phyloP scores from a whole-genome alignment of 2,329 filamentous ascomycete species.

The Cordyceps javanica region DNA sequence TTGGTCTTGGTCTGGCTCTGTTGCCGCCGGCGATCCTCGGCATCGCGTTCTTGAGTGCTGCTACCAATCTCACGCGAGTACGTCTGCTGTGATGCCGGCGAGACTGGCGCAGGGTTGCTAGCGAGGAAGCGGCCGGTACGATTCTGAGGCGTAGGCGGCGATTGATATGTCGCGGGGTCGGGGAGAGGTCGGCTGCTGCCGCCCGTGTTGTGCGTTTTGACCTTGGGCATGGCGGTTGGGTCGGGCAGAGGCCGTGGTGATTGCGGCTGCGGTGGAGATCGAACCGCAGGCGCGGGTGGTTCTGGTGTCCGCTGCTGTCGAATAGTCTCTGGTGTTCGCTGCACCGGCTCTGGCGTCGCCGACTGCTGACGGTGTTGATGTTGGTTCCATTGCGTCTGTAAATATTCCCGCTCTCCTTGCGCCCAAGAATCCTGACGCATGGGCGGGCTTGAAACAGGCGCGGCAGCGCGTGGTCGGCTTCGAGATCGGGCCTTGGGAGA shows the following conservation, averaged over 20 bases:
- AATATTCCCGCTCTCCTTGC: conserved; percentile 56
- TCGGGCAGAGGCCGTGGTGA: conserved; percentile 39
- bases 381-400: conserved; percentile 48
- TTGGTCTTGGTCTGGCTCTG: conserved; percentile 56
- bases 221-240: conserved; percentile 25
- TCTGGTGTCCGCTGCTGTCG: conserved; percentile 10
- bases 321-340: conserved; percentile 15
- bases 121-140: conserved; percentile 55
- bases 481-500: conserved; percentile 32
- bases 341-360: conserved; percentile 20
- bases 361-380: conserved; percentile 34
- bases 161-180: conserved; percentile 35
- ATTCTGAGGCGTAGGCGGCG: conserved; percentile 26
- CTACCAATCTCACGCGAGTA: conserved; percentile 51
- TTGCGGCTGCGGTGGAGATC: conserved; percentile 18
- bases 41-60: conserved; percentile 54
- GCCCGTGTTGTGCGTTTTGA: conserved; percentile 33
- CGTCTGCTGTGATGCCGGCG: conserved; percentile 35
- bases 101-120: conserved; percentile 44
- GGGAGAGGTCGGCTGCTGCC: conserved; percentile 45
- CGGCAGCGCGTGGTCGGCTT: conserved; percentile 28
- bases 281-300: conserved; percentile 12
- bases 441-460: conserved; percentile 32
- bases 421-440: conserved; percentile 59
- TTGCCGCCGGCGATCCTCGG: conserved; percentile 53